phyloP scores from a whole-genome alignment of 2,329 filamentous ascomycete species.

The Gaeumannomyces tritici region DNA sequence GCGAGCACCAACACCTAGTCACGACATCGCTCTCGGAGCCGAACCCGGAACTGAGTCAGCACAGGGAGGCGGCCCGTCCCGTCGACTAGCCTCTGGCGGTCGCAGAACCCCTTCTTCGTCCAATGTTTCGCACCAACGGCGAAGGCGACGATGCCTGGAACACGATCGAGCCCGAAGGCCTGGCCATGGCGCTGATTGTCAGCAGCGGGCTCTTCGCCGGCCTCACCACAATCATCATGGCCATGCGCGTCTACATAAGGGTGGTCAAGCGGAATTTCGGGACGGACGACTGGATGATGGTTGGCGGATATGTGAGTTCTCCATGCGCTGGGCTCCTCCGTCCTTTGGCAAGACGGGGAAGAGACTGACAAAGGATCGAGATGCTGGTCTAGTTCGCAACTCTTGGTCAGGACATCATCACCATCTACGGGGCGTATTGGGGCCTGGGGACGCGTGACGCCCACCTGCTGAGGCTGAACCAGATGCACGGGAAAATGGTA shows the following conservation, averaged over 20 bases:
- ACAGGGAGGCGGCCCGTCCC: no score
- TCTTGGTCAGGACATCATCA: neutral
- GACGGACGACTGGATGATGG: constrained; percentile 5
- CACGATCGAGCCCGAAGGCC: constrained; percentile 1
- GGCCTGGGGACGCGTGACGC: constrained; percentile 4
- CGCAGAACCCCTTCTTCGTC: no score
- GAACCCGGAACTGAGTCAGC: neutral
- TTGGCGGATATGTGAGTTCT: constrained; percentile 2
- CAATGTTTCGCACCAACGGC: neutral
- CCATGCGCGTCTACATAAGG: constrained; percentile 13
- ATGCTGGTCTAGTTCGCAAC: neutral
- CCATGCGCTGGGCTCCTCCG: neutral
- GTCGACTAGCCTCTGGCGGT: no score
- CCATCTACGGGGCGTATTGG: neutral
- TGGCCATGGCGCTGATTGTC: constrained; percentile 3
- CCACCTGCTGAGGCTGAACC: neutral
- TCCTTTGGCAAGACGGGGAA: no score
- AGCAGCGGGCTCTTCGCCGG: constrained; percentile 9
- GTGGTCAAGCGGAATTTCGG: neutral
- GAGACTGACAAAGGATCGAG: neutral
- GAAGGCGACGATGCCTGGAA: neutral
- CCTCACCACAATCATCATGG: constrained; percentile 12
- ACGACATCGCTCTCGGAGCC: no score
- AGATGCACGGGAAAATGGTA: neutral
- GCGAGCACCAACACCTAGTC: no score